Evolutionary conservation across 75 land plant genomes (phyloP).

Genomic region (Cunninghamia lanceolata): DNA sequence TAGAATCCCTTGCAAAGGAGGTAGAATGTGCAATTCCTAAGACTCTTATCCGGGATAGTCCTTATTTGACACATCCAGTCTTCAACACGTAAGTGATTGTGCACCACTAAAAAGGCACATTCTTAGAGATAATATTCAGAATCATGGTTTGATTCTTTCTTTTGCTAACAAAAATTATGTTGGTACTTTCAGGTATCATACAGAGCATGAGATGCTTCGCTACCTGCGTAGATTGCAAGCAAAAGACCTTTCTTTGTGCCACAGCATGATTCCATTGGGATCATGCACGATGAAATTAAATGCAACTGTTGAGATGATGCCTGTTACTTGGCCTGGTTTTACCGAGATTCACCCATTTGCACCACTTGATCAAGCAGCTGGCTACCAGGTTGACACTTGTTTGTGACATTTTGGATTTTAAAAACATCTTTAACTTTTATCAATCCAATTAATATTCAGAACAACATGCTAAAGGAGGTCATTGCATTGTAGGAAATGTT

Average conservation of each 20-base stretch:
- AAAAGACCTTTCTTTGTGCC: conserved; percentile 41
- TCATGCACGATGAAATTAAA: conserved; percentile 64
- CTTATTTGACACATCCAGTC: conserved; percentile 48
- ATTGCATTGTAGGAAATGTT: conserved; percentile 36
- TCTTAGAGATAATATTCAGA: neutral
- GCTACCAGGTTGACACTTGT: conserved; percentile 29
- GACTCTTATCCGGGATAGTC: conserved; percentile 23
- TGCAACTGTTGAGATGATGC: conserved; percentile 59
- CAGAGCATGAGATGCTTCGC: conserved; percentile 51
- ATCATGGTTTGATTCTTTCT: neutral
- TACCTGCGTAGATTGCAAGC: conserved; percentile 46
- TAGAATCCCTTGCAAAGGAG: conserved; percentile 26
- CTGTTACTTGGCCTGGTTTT: conserved; percentile 54
- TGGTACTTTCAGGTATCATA: conserved; percentile 30
- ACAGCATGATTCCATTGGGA: conserved; percentile 48
- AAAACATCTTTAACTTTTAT: neutral
- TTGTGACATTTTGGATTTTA: neutral
- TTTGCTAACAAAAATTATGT: neutral
- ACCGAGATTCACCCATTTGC: conserved; percentile 49
- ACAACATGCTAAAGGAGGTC: neutral
- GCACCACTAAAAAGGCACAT: neutral
- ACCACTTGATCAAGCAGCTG: conserved; percentile 37
- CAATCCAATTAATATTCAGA: neutral
- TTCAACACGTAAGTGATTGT: conserved; percentile 37
- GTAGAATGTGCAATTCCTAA: conserved; percentile 23